Base-by-base conservation (phyloP, 306 rosid species). In the Vigna angularis region DNA sequence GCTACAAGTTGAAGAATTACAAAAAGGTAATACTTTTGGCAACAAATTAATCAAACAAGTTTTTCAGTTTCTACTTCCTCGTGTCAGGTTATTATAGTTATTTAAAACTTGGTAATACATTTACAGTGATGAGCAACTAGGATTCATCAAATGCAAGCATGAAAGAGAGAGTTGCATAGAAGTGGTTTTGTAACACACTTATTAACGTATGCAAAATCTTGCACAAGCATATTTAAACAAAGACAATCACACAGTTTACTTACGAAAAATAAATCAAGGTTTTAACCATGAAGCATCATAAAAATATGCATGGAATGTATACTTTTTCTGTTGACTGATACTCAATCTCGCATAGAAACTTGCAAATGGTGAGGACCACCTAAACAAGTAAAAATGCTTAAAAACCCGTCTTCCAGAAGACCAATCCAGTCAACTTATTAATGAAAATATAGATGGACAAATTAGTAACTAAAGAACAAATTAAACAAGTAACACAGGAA, bases 251-350 rank as follows among this genome's bases (percentile, higher is more conserved):
- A 24, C 28, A 24, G 28, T 24, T 50, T 42, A 53, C 14, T 38
- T 26, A 48, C 30, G 51, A 45, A 32, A 53, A 22, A 56, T 22
- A 30, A 47, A 70, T 20, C 58, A 22, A 7, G 16, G 57, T 30
- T 38, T 40, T 66, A 66, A 65, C 32, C 56, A 57, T 1, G 63
- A 49, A 48, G 72, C 49, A 50, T 50, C 42, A 58, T 68, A 24
- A n/a, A 47, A 50, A 75, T 20, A 34, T 48, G 57, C 10, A 36
- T 59, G 34, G 28, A 8, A 34, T 24, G 34, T 32, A 32, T 32
- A 67, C 48, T 34, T 24, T 26, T 66, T 74, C 76, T 58, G 18
- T 13, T 57, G 47, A 47, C 32, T 74, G 24, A 63, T 72, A 38
- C 15, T 20, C 50, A 17, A 12, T 20, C 48, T n/a, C 24, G 6